A percentile compares a stretch with the other conserved stretches of the same genome.
These are phyloP conservation scores for Nakazawaea pomicola DNA, from an alignment of 805 yeast genomes.

Conservation along the genomic window DNA sequence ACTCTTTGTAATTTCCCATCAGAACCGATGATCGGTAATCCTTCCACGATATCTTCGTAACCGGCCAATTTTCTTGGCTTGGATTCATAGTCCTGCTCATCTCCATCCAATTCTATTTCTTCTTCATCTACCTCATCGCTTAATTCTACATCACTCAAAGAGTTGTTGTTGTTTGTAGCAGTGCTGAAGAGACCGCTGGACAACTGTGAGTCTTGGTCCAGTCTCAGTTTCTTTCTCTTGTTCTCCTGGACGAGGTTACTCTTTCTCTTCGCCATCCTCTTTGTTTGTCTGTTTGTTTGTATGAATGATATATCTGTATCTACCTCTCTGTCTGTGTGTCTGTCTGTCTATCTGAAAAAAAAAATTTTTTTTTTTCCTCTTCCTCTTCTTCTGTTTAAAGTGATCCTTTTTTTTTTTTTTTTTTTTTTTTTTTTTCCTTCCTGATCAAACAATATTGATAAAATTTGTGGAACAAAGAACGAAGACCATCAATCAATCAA, in stretches of 20 bases:
- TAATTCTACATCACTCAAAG: constrained; percentile 15
- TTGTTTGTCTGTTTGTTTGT: no score
- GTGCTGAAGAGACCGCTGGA: constrained; percentile 29
- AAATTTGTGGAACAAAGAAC: no score
- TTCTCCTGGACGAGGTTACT: constrained; percentile 16
- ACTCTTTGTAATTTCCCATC: constrained; percentile 77
- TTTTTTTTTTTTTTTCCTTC: no score
- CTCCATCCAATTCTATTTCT: constrained; percentile 52
- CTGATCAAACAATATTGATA: no score
- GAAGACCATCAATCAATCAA: no score
- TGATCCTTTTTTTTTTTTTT: no score
- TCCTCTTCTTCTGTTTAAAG: no score
- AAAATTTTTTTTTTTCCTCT: no score
- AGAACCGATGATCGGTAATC: constrained; percentile 70
- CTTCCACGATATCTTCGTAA: constrained; percentile 47
- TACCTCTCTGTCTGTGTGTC: no score
- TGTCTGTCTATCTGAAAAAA: no score
- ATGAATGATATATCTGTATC: no score
- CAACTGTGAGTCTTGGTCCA: constrained; percentile 37
- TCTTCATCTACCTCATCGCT: constrained; percentile 17
- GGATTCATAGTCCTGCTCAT: constrained; percentile 75
- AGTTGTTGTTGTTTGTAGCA: constrained; percentile 13
- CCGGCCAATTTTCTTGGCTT: constrained; percentile 54
- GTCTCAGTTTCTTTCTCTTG: constrained; percentile 32
- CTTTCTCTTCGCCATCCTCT: constrained; percentile 13